These are phyloP conservation scores for Thraustochytrium sp. DNA, from an alignment of 352 stramenopile species.

Conservation along the genomic window DNA sequence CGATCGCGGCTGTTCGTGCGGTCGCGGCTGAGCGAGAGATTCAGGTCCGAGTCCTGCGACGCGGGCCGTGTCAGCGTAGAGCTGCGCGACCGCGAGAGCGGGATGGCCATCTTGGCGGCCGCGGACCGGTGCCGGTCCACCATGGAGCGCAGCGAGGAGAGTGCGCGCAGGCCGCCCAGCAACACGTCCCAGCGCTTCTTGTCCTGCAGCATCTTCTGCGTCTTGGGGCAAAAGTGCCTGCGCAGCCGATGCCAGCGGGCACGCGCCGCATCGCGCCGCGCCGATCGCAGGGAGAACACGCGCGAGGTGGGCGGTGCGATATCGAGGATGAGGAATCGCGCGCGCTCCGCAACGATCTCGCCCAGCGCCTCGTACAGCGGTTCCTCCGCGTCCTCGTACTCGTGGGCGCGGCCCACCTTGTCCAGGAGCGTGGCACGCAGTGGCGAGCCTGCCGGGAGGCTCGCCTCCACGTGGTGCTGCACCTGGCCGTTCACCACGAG, in stretches of 20 bases:
- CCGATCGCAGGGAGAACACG: neutral
- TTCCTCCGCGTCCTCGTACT: conserved; percentile 25
- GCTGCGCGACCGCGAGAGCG: neutral
- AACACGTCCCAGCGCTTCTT: conserved; percentile 34
- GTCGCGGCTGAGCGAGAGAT: neutral
- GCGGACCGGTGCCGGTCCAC: conserved; percentile 10
- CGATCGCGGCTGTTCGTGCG: neutral
- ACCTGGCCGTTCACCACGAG: conserved; percentile 42
- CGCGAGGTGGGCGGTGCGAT: conserved; percentile 2
- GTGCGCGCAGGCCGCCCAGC: neutral
- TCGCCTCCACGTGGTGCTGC: conserved; percentile 21
- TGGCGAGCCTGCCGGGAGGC: neutral
- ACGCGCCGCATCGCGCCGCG: neutral
- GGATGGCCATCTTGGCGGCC: conserved; percentile 9
- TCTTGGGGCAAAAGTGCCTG: conserved; percentile 23
- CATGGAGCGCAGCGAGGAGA: conserved; percentile 14
- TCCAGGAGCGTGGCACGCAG: neutral
- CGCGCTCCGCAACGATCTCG: neutral
- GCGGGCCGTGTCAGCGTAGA: neutral
- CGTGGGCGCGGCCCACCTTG: neutral
- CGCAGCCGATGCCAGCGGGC: conserved; percentile 25
- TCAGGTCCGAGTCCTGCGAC: neutral
- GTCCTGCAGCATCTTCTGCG: conserved; percentile 34
- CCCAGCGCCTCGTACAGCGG: conserved; percentile 20
- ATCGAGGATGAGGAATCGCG: conserved; percentile 18